A percentile compares a stretch with the other conserved stretches of the same genome.
Evolutionary conservation across 371 early-diverging fungal genomes (phyloP).

Genomic region (Umbelopsis sp.): DNA sequence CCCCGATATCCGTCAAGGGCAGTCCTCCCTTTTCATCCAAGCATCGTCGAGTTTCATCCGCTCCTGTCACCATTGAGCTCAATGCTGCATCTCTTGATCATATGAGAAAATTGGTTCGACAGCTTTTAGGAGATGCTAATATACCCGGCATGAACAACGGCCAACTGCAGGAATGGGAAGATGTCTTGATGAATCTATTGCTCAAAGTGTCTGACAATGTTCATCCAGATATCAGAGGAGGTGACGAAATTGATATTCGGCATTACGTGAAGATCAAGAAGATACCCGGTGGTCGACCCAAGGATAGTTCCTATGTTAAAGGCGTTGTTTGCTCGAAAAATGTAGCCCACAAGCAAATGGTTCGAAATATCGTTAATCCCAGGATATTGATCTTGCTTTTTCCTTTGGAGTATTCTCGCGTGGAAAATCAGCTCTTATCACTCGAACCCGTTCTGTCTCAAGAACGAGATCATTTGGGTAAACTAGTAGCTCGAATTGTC

Average conservation of each 20-base stretch:
- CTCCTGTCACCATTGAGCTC: slow-evolving; percentile 62
- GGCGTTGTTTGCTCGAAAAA: slow-evolving; percentile 89
- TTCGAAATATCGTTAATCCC: slow-evolving; percentile 64
- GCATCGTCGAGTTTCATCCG: slow-evolving; percentile 54
- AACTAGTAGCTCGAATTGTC: slow-evolving; percentile 75
- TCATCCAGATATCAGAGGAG: slow-evolving; percentile 67
- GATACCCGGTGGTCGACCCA: slow-evolving; percentile 83
- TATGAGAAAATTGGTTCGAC: slow-evolving; percentile 64
- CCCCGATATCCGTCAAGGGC: not conserved
- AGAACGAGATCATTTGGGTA: slow-evolving; percentile 79
- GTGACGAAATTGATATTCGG: slow-evolving; percentile 86
- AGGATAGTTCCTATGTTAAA: slow-evolving; percentile 76
- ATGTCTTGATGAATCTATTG: slow-evolving; percentile 68
- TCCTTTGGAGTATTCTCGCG: slow-evolving; percentile 81
- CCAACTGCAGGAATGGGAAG: slow-evolving; percentile 68
- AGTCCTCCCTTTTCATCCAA: slow-evolving; percentile 24
- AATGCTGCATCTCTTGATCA: slow-evolving; percentile 71
- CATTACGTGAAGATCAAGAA: slow-evolving; percentile 92
- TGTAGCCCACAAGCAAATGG: slow-evolving; percentile 89
- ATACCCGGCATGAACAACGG: slow-evolving; percentile 28
- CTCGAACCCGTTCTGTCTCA: slow-evolving; percentile 79
- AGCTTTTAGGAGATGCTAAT: slow-evolving; percentile 31
- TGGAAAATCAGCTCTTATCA: slow-evolving; percentile 70
- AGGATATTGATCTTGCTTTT: slow-evolving; percentile 85
- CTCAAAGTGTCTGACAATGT: slow-evolving; percentile 69